These are phyloP conservation scores for Balakata baccata DNA, from an alignment of 345 rosid species.

Conservation along the genomic window DNA sequence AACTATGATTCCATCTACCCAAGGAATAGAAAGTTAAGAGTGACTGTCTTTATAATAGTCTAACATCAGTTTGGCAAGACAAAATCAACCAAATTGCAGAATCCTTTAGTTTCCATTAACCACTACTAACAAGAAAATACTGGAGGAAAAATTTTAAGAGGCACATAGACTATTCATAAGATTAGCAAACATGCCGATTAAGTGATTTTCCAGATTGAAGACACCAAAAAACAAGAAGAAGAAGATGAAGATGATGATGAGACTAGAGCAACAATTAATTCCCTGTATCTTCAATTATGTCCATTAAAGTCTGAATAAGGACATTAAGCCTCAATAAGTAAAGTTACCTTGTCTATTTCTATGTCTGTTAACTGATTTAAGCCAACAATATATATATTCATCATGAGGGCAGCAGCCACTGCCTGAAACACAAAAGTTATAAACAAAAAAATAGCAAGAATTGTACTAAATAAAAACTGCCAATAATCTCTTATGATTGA, in stretches of 20 bases:
- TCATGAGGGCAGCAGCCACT: conserved; percentile 81
- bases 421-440: conserved; percentile 54
- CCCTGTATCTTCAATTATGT: neutral
- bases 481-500: conserved; percentile 1
- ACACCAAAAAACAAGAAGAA: neutral
- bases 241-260: conserved; percentile 1
- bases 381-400: conserved; percentile 94
- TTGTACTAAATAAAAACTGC: neutral
- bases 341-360: conserved; percentile 84
- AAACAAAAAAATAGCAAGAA: neutral
- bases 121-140: neutral
- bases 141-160: neutral
- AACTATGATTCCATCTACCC: too few relatives aligned
- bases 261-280: neutral
- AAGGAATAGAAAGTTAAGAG: conserved; percentile 12
- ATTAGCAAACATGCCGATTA: conserved; percentile 10
- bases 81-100: neutral
- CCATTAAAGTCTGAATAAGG: conserved; percentile 1
- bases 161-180: neutral
- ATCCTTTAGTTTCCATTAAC: neutral
- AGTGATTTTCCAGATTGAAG: conserved; percentile 1
- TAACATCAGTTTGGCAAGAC: neutral
- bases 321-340: neutral
- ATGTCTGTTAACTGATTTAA: conserved; percentile 84
- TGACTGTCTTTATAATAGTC: conserved; percentile 2